phyloP scores from a whole-genome alignment of 371 early-diverging fungal species.

The Dichotomocladium elegans region DNA sequence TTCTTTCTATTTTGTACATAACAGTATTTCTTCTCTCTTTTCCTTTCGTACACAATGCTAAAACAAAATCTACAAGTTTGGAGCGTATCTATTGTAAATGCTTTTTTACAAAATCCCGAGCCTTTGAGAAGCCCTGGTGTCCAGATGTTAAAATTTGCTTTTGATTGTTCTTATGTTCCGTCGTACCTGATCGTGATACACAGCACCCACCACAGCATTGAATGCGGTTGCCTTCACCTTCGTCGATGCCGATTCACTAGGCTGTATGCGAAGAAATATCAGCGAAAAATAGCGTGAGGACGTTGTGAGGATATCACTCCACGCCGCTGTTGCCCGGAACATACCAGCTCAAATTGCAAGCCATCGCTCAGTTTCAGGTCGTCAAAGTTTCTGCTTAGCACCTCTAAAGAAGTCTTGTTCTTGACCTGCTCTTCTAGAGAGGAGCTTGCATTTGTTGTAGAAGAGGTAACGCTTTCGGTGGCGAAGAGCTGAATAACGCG shows the following conservation, averaged over 20 bases:
- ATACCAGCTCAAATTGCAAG: conserved; percentile 35
- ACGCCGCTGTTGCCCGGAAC: neutral
- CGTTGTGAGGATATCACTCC: too few relatives aligned
- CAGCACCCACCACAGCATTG: conserved; percentile 46
- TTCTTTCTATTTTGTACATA: neutral
- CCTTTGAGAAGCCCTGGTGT: conserved; percentile 10
- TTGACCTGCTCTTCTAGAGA: conserved; percentile 9
- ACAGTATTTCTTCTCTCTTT: neutral
- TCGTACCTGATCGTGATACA: conserved; percentile 46
- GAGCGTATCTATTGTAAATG: conserved; percentile 8
- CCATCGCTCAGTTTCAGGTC: conserved; percentile 25
- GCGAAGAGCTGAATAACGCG: conserved; percentile 35
- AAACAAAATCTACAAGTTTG: neutral
- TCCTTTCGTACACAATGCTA: conserved; percentile 5
- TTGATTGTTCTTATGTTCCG: neutral
- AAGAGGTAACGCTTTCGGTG: conserved; percentile 16
- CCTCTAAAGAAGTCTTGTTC: conserved; percentile 1
- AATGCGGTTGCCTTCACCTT: conserved; percentile 38
- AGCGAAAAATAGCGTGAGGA: too few relatives aligned
- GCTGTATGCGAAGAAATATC: neutral
- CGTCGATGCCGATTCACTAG: neutral
- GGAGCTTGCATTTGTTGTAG: too few relatives aligned
- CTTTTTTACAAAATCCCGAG: conserved; percentile 21
- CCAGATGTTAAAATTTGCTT: neutral
- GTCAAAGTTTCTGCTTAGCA: conserved; percentile 26